Evolutionary conservation across 139 green algal species (phyloP).

Genomic region (Coccomyxa sp.): DNA sequence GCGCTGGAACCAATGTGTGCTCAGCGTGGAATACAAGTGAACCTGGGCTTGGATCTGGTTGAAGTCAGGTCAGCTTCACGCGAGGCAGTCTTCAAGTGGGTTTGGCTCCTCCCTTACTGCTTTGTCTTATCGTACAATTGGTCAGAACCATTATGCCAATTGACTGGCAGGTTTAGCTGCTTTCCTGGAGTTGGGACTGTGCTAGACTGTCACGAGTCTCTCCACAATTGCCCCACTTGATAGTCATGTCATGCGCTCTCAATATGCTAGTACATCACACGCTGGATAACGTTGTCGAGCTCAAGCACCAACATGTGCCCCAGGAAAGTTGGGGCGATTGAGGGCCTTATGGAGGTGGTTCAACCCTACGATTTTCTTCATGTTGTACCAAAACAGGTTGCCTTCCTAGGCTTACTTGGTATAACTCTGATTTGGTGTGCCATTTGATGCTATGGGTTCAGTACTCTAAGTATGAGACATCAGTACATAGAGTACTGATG

Average conservation of each 20-base stretch:
- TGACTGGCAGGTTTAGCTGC: background rate
- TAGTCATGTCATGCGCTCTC: background rate
- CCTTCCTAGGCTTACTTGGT: background rate
- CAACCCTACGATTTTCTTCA: background rate
- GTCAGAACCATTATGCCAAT: background rate
- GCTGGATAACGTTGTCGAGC: background rate
- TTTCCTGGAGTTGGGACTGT: background rate
- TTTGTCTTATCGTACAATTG: background rate
- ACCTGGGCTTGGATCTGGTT: background rate
- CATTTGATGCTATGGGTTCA: no score
- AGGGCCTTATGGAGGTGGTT: background rate
- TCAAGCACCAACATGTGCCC: background rate
- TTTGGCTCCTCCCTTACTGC: background rate
- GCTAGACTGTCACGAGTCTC: background rate
- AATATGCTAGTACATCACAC: background rate
- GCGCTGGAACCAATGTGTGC: background rate
- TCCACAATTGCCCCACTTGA: background rate
- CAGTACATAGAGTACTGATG: no score
- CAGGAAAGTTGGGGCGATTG: background rate
- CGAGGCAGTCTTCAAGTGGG: background rate
- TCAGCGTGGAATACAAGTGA: background rate
- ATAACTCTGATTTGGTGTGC: background rate
- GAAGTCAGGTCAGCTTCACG: background rate
- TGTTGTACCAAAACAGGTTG: background rate
- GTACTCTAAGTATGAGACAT: no score